phyloP scores from a whole-genome alignment of 1,284 basidiomycete genomes.

The Puccinia sorghi region DNA sequence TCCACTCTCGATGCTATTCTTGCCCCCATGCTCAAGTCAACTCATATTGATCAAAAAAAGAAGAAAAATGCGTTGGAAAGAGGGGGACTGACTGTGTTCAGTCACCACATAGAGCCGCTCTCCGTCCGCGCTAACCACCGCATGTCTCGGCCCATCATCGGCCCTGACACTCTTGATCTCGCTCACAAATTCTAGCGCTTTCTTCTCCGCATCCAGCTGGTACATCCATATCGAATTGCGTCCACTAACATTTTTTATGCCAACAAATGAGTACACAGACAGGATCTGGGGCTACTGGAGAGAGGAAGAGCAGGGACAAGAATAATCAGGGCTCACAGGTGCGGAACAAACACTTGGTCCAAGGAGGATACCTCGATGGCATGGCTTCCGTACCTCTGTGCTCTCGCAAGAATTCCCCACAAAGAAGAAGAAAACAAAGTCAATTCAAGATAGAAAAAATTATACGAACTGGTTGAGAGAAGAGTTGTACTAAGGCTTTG shows the following conservation, averaged over 20 bases:
- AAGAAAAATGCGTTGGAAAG: slow-evolving; percentile 41
- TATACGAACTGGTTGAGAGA: too few species aligned
- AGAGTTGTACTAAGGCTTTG: slow-evolving; percentile 53
- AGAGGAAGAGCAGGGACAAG: slow-evolving; percentile 28
- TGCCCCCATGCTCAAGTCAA: not conserved
- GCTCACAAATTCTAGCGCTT: slow-evolving; percentile 49
- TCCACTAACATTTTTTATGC: slow-evolving; percentile 50
- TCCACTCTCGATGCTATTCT: slow-evolving; percentile 31
- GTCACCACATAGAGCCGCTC: slow-evolving; percentile 54
- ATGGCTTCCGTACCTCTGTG: slow-evolving; percentile 45
- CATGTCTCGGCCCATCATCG: slow-evolving; percentile 56
- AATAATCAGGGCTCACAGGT: slow-evolving; percentile 55
- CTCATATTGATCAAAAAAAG: too few species aligned
- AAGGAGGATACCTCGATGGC: slow-evolving; percentile 25
- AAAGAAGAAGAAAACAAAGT: not conserved
- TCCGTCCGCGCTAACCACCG: slow-evolving; percentile 53
- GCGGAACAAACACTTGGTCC: slow-evolving; percentile 50
- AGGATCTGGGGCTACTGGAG: not conserved
- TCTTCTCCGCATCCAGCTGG: slow-evolving; percentile 23
- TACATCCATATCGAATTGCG: slow-evolving; percentile 55
- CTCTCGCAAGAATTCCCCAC: too few species aligned
- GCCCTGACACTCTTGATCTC: slow-evolving; percentile 47
- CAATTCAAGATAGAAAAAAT: not conserved
- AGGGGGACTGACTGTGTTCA: slow-evolving; percentile 53
- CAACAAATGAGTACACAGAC: not conserved